Evolutionary conservation across 208 protist species (phyloP).

Genomic region (Wallacemonas sp.): DNA sequence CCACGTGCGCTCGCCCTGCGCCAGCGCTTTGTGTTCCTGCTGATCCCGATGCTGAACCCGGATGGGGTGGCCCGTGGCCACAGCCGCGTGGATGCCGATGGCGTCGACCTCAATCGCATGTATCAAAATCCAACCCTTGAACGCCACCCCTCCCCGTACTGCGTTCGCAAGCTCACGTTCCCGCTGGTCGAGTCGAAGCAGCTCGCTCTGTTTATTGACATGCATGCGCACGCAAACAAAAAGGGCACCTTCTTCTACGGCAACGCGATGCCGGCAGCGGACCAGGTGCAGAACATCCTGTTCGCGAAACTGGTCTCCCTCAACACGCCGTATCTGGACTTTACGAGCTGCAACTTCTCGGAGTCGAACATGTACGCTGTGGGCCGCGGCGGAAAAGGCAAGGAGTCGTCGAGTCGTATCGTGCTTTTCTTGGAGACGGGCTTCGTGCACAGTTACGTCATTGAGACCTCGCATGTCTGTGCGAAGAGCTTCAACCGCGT

Average conservation of each 20-base stretch:
- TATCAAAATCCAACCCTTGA: conserved; percentile 76
- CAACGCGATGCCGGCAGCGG: conserved; percentile 73
- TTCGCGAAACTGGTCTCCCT: conserved; percentile 89
- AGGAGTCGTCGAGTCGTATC: conserved; percentile 90
- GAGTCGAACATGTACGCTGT: conserved; percentile 91
- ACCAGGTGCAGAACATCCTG: conserved; percentile 81
- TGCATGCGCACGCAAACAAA: conserved; percentile 95
- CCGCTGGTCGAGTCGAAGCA: conserved; percentile 36
- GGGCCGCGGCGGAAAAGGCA: conserved; percentile 86
- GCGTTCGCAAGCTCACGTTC: conserved; percentile 54
- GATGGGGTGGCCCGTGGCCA: conserved; percentile 93
- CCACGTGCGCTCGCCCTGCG: conserved; percentile 71
- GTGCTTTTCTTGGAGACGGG: conserved; percentile 77
- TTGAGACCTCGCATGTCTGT: conserved; percentile 91
- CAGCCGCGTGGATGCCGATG: conserved; percentile 91
- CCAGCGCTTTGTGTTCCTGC: conserved; percentile 89
- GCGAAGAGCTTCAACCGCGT: conserved; percentile 64
- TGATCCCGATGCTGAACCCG: conserved; percentile 94
- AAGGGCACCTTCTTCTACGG: conserved; percentile 94
- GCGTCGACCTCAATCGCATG: conserved; percentile 94
- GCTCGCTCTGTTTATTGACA: conserved; percentile 90
- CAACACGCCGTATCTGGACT: conserved; percentile 93
- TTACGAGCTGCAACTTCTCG: conserved; percentile 90
- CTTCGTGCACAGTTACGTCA: conserved; percentile 87
- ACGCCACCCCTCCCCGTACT: conserved; percentile 82